Conservation (phyloP, 352 stramenopile genomes). For the Phytophthora parvispora region DNA sequence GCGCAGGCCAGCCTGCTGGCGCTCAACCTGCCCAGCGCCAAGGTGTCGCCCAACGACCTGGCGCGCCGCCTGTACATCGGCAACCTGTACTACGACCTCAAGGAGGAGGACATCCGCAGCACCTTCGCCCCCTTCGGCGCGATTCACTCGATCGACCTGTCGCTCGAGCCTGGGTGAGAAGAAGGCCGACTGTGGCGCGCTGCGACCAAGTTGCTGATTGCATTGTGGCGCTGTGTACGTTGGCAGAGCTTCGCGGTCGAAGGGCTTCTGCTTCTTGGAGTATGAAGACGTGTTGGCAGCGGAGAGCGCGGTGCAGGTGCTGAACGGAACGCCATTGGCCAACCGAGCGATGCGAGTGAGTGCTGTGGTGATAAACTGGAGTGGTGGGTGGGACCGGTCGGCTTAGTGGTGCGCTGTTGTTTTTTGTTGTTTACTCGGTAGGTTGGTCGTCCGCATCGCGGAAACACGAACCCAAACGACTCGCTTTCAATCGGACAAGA, state of each 20-base stretch:
- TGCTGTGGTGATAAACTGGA: not conserved
- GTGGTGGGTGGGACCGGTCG: too few relatives aligned
- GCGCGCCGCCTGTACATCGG: constrained; percentile 81
- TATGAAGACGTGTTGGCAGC: constrained; percentile 86
- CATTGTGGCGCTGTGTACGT: constrained; percentile 7
- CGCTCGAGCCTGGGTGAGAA: constrained; percentile 76
- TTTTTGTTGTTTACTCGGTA: constrained; percentile 14
- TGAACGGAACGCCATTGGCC: constrained; percentile 70
- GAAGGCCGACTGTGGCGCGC: not conserved
- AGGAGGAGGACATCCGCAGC: constrained; percentile 79
- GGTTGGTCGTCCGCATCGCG: constrained; percentile 82
- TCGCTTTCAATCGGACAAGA: constrained; percentile 75
- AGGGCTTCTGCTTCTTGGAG: constrained; percentile 87
- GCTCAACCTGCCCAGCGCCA: constrained; percentile 57
- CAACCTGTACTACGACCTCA: constrained; percentile 88
- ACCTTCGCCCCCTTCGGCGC: constrained; percentile 73
- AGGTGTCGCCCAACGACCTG: constrained; percentile 69
- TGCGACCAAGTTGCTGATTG: not conserved
- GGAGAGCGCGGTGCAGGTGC: constrained; percentile 81
- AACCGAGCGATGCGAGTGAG: constrained; percentile 74
- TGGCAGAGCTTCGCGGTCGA: constrained; percentile 66
- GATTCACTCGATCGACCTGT: constrained; percentile 82
- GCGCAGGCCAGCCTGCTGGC: constrained; percentile 79
- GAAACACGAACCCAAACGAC: constrained; percentile 72
- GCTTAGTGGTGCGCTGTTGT: not conserved